These are phyloP conservation scores for Pseudozyma hubeiensis DNA, from an alignment of 1,284 basidiomycete genomes.

Conservation along the genomic window DNA sequence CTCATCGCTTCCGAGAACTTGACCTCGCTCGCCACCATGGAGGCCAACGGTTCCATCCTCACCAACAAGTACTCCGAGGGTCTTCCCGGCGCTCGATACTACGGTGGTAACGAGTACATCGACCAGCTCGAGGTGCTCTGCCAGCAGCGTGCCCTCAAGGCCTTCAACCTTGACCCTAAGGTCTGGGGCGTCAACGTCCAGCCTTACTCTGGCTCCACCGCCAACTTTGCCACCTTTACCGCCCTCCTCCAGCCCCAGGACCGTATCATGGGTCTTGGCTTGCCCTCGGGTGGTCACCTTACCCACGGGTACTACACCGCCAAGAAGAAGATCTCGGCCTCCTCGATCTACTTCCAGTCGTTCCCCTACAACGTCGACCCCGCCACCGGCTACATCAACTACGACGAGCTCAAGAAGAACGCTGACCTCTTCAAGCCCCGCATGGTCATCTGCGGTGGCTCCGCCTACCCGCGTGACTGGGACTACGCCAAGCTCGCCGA, in stretches of 20 bases:
- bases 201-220: constrained; percentile 85
- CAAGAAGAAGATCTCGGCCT: constrained; percentile 99
- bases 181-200: constrained; percentile 99
- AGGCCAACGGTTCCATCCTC: constrained; percentile 98
- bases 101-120: constrained; percentile 87
- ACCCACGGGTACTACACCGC: constrained; percentile 99
- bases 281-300: constrained; percentile 97
- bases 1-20: constrained; percentile 87
- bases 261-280: constrained; percentile 98
- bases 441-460: constrained; percentile 96
- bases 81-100: constrained; percentile 88
- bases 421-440: constrained; percentile 97
- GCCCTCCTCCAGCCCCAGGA: constrained; percentile 97
- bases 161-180: constrained; percentile 92
- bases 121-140: constrained; percentile 95
- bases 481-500: constrained; percentile 77
- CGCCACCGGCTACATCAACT: constrained; percentile 88
- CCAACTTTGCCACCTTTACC: constrained; percentile 95
- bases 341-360: constrained; percentile 99
- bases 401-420: constrained; percentile 82
- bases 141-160: constrained; percentile 93
- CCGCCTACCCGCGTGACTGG: constrained; percentile 99
- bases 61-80: constrained; percentile 91
- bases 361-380: constrained; percentile 86
- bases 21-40: constrained; percentile 75